Percentiles rank a stretch among this genome's conserved stretches.
Conservation (phyloP, 148 eudicot genomes). For the Salicornia ramosissima region DNA sequence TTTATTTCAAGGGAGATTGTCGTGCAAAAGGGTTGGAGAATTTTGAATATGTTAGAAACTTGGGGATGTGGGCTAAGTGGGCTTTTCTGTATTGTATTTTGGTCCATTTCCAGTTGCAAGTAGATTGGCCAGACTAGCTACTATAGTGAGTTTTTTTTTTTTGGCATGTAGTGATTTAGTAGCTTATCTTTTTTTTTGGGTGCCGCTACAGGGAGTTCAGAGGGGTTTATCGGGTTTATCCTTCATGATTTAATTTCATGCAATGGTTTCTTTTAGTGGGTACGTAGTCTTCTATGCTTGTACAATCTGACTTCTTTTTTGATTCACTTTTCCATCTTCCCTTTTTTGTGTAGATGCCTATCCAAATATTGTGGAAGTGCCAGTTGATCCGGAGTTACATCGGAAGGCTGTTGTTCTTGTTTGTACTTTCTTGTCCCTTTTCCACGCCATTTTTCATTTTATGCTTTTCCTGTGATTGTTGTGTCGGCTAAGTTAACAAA, state of each 20-base stretch:
- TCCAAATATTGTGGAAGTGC: conserved; percentile 41
- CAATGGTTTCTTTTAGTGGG: not conserved
- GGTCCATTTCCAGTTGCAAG: not conserved
- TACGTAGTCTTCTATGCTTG: not conserved
- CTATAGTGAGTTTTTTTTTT: too few species aligned
- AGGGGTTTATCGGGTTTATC: not conserved
- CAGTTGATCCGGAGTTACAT: conserved; percentile 35
- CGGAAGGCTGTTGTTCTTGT: conserved; percentile 86
- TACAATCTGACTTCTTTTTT: not conserved
- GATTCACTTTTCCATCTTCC: not conserved
- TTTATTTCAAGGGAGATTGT: too few species aligned
- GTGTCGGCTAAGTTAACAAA: not conserved
- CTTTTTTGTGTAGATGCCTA: conserved; percentile 31
- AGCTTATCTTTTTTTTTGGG: too few species aligned
- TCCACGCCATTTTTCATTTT: conserved; percentile 6
- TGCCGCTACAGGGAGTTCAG: too few species aligned
- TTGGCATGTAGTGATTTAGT: too few species aligned
- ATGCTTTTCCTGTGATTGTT: not conserved
- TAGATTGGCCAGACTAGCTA: not conserved
- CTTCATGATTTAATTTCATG: not conserved
- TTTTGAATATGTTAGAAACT: too few species aligned
- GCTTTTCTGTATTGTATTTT: not conserved
- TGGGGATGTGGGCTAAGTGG: not conserved
- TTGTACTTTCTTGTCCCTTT: conserved; percentile 66
- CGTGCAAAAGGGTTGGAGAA: too few species aligned